Evolutionary conservation across 805 yeast genomes (phyloP).

Genomic region (Metschnikowia koreensis): DNA sequence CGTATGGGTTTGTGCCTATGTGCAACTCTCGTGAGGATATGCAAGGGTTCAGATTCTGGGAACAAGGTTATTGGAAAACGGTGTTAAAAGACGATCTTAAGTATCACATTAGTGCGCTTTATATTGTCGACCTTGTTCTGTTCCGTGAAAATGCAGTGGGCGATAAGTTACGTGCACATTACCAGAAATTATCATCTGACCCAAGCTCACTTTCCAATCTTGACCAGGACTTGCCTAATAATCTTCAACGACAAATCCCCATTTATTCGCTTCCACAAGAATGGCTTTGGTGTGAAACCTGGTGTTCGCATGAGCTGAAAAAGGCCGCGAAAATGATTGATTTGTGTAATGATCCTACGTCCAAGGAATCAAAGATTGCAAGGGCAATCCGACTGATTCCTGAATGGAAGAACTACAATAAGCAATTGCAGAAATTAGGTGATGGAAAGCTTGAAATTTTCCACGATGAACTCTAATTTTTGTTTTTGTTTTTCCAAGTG

Average conservation of each 20-base stretch:
- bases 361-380: constrained; percentile 75
- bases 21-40: constrained; percentile 74
- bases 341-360: constrained; percentile 78
- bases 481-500: background rate
- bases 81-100: constrained; percentile 55
- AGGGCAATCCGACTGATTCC: constrained; percentile 74
- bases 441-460: constrained; percentile 5
- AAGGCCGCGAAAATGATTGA: constrained; percentile 74
- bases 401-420: constrained; percentile 72
- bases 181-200: constrained; percentile 78
- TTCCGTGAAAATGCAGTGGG: constrained; percentile 74
- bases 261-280: constrained; percentile 75
- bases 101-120: constrained; percentile 83
- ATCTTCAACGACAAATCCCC: constrained; percentile 64
- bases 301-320: constrained; percentile 72
- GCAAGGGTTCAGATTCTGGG: constrained; percentile 91
- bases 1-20: constrained; percentile 88
- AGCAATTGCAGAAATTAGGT: constrained; percentile 37
- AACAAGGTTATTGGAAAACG: constrained; percentile 83
- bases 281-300: constrained; percentile 93
- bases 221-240: constrained; percentile 94
- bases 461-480: constrained; percentile 17
- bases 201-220: constrained; percentile 75
- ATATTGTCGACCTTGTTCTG: constrained; percentile 69
- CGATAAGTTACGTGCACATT: constrained; percentile 76